A percentile compares a stretch with the other conserved stretches of the same genome.
phyloP scores from a whole-genome alignment of 208 protist genomes.

The Crithidia expoeki region DNA sequence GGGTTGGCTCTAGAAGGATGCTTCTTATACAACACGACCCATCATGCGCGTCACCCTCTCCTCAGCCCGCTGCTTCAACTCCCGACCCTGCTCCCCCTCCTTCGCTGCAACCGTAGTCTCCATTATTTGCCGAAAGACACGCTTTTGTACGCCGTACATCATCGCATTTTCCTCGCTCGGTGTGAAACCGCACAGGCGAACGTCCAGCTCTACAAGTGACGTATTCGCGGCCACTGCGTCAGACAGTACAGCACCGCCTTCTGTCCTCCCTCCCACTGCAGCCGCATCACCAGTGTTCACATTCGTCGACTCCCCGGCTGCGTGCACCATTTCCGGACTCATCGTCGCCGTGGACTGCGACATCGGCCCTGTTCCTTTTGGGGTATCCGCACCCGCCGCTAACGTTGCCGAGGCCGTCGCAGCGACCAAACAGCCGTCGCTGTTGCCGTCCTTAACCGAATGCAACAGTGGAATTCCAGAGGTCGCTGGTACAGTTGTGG shows the following conservation, averaged over 20 bases:
- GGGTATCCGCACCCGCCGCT: neutral
- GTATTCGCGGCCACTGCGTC: slow-evolving; percentile 54
- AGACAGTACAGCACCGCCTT: slow-evolving; percentile 42
- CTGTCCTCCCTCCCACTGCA: slow-evolving; percentile 16
- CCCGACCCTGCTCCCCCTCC: slow-evolving; percentile 32
- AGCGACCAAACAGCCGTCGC: neutral
- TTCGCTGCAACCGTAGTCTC: slow-evolving; percentile 28
- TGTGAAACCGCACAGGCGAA: slow-evolving; percentile 60
- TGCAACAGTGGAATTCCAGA: neutral
- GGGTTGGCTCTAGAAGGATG: too few species aligned
- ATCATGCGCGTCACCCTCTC: slow-evolving; percentile 34
- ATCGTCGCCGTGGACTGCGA: slow-evolving; percentile 11
- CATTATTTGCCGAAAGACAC: slow-evolving; percentile 24
- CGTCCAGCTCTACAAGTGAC: slow-evolving; percentile 68
- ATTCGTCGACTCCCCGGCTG: neutral
- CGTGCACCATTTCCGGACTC: neutral
- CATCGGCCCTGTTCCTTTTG: neutral
- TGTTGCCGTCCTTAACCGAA: slow-evolving; percentile 2
- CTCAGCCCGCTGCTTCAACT: slow-evolving; percentile 25
- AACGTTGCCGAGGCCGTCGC: slow-evolving; percentile 15
- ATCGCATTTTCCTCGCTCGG: slow-evolving; percentile 49
- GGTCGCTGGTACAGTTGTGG: neutral
- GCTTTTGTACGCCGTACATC: slow-evolving; percentile 42
- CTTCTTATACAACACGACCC: slow-evolving; percentile 12
- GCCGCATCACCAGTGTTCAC: neutral